Evolutionary conservation across 1,284 basidiomycete genomes (phyloP), one percentile per base, ranked within the genome.

Genomic region (Austropuccinia psidii): DNA sequence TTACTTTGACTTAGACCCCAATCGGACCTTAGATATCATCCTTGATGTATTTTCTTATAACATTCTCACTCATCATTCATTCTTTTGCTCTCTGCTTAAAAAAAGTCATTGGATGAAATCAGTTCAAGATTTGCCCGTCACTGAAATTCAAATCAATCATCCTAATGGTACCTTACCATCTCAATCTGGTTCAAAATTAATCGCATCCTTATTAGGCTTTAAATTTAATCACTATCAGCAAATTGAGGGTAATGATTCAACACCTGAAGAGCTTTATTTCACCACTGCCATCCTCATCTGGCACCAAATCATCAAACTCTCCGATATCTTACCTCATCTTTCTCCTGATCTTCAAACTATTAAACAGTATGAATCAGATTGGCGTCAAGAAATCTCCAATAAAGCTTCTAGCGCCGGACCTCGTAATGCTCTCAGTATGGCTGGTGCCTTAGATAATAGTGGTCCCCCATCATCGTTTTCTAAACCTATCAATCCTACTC

Each of bases 1-100:
- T 31, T 94, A 91, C 81, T 98, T 98, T 79, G 92, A 96, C 81
- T 85, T 99, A 58, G 93, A 97, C 79, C 94, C 96, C 9, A 92
- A 93, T 78, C 86, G 95, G 75, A 93, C 91, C 0, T 84, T 98
- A 75, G 96, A 98, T 80, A 84, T 98, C 76, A 90, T 98, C 73
- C 85, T 98, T 47, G 95, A 98, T 79, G 87, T 96, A 17, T 88
- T 97, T 76, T 89, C 89, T 11, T 86, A 87, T 72, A 89, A 96
- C 79, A 82, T 97, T 45, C 82, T 87, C 4, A 87, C 88, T 0
- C 93, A 98, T 79, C 90, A 90, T 81, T 85, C 85, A n/a, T 98
- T 98, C 84, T 98, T 97, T 83, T 82, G 97, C 39, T 87, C 90
- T 1, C 84, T 98, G 37, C 82, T 99, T 17, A 86, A 87, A 0